Percentiles rank a stretch among this genome's conserved stretches.
These are phyloP conservation scores for Camelina laxa DNA, from an alignment of 345 rosid genomes.

Conservation along the genomic window DNA sequence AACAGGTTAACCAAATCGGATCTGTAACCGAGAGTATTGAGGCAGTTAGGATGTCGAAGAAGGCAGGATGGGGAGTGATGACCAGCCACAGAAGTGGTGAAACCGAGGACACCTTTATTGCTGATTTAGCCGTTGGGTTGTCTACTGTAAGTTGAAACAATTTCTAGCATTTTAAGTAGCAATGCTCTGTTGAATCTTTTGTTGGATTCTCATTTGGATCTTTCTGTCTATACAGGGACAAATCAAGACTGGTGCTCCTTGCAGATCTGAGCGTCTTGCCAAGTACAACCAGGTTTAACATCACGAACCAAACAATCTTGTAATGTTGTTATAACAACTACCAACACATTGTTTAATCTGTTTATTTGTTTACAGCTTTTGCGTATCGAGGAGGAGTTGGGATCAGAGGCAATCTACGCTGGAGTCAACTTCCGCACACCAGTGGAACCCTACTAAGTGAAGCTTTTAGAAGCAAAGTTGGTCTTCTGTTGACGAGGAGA, in stretches of 20 bases:
- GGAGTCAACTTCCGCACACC: conserved; percentile 86
- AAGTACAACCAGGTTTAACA: conserved; percentile 84
- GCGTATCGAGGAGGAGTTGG: conserved; percentile 95
- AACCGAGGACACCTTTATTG: conserved; percentile 97
- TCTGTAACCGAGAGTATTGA: conserved; percentile 97
- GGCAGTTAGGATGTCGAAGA: conserved; percentile 96
- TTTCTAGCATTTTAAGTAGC: neutral
- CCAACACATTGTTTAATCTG: neutral
- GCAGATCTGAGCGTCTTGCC: conserved; percentile 98
- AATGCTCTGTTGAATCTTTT: neutral
- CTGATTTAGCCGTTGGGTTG: conserved; percentile 92
- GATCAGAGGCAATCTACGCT: conserved; percentile 79
- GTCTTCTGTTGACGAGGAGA: conserved; percentile 21
- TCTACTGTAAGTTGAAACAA: conserved; percentile 62
- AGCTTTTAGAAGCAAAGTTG: neutral
- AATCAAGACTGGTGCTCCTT: conserved; percentile 97
- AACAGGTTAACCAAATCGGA: conserved; percentile 97
- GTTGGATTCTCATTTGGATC: neutral
- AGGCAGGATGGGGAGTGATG: conserved; percentile 99
- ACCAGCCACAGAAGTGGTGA: conserved; percentile 99
- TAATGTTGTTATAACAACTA: neutral
- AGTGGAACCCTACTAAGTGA: conserved; percentile 76
- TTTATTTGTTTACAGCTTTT: conserved; percentile 56
- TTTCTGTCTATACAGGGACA: conserved; percentile 66
- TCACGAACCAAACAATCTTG: neutral